These are phyloP conservation scores for Talaromyces wortmannii DNA, from an alignment of 495 filamentous ascomycete species.

Conservation along the genomic window DNA sequence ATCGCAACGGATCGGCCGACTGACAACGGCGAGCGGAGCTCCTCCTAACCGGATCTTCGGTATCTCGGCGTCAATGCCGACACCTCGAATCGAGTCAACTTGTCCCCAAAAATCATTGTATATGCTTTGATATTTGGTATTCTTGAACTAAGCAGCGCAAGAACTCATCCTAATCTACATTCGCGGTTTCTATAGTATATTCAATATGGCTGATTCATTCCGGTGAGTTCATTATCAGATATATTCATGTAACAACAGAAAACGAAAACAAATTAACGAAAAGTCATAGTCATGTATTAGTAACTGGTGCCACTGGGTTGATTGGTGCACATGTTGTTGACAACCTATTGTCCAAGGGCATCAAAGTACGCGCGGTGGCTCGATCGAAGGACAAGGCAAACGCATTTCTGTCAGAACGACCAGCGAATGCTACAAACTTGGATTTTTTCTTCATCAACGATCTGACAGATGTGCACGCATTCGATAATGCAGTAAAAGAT, in stretches of 20 bases:
- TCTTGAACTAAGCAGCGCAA: not conserved
- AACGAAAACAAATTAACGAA: too few species aligned
- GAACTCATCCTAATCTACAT: not conserved
- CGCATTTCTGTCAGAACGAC: not conserved
- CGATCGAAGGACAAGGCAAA: not conserved
- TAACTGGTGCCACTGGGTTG: not conserved
- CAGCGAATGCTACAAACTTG: not conserved
- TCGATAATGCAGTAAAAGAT: not conserved
- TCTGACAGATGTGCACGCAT: not conserved
- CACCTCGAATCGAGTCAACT: too few species aligned
- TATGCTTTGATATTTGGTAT: not conserved
- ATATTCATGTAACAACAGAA: too few species aligned
- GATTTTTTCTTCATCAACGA: not conserved
- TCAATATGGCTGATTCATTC: not conserved
- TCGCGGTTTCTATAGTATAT: not conserved
- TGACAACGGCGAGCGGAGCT: too few species aligned
- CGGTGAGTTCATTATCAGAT: not conserved
- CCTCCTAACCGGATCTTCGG: too few species aligned
- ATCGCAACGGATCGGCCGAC: too few species aligned
- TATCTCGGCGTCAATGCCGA: too few species aligned
- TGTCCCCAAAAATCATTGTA: too few species aligned
- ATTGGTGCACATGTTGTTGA: constrained; percentile 2
- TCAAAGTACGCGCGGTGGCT: constrained; percentile 9
- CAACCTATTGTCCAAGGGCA: constrained; percentile 10
- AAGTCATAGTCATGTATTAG: constrained; percentile 6